Conservation (phyloP, 108 stramenopile species). For the Skeletonema marinoi region DNA sequence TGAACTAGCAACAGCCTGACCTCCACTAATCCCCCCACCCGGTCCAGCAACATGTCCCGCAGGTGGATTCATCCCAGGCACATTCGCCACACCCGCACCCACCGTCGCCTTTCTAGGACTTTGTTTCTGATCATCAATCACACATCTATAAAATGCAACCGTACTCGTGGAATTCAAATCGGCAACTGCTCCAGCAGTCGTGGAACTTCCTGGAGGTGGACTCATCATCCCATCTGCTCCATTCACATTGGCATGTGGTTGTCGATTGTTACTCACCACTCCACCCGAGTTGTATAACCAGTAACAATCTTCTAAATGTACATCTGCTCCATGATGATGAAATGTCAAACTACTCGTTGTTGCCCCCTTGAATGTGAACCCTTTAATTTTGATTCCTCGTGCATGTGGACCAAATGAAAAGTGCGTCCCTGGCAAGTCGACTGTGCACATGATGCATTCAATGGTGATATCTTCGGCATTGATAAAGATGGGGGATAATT, state of each 20-base stretch:
- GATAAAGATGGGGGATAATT: conserved; percentile 60
- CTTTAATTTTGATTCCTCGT: conserved; percentile 64
- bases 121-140: conserved; percentile 54
- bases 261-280: conserved; percentile 19
- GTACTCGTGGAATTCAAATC: conserved; percentile 78
- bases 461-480: conserved; percentile 83
- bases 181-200: conserved; percentile 63
- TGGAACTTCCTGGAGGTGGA: background rate
- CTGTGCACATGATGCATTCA: conserved; percentile 64
- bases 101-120: conserved; percentile 31
- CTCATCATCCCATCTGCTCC: conserved; percentile 1
- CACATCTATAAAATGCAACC: conserved; percentile 74
- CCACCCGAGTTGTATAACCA: conserved; percentile 64
- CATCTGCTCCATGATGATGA: conserved; percentile 78
- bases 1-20: conserved; percentile 9
- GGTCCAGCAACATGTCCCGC: conserved; percentile 13
- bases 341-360: conserved; percentile 65
- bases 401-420: conserved; percentile 84
- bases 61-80: conserved; percentile 33
- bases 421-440: conserved; percentile 71
- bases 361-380: conserved; percentile 70
- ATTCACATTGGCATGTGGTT: background rate
- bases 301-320: conserved; percentile 73
- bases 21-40: background rate
- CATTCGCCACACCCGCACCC: conserved; percentile 41